These are phyloP conservation scores for Przewalskia tangutica DNA, from an alignment of 257 asterid species.

Conservation along the genomic window DNA sequence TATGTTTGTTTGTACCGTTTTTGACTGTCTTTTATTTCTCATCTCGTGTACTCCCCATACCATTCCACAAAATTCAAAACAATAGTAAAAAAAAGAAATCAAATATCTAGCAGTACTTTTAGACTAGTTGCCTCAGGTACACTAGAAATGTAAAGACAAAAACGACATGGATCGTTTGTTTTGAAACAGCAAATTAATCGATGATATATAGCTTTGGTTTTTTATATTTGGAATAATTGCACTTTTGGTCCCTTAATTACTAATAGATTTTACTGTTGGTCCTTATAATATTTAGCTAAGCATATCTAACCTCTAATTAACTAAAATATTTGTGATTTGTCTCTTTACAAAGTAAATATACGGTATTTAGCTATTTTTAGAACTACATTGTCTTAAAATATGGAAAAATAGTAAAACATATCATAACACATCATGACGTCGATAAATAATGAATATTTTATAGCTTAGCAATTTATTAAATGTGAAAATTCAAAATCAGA, in stretches of 20 bases:
- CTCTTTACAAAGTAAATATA: neutral
- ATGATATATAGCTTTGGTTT: neutral
- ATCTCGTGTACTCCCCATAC: neutral
- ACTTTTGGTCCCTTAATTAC: neutral
- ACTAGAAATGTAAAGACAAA: neutral
- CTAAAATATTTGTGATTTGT: neutral
- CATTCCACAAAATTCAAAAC: neutral
- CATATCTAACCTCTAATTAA: neutral
- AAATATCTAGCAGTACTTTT: neutral
- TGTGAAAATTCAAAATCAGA: too few relatives aligned
- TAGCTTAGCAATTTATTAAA: neutral
- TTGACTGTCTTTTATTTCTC: conserved; percentile 1
- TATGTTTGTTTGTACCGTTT: neutral
- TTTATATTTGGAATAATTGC: neutral
- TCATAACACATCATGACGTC: neutral
- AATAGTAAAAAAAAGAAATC: neutral
- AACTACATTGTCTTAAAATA: neutral
- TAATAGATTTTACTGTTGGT: neutral
- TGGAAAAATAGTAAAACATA: neutral
- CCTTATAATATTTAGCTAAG: neutral
- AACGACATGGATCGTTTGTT: neutral
- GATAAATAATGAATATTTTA: neutral
- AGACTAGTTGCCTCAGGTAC: neutral
- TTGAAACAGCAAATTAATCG: neutral
- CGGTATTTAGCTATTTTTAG: neutral